A percentile compares a stretch with the other conserved stretches of the same genome.
These are phyloP conservation scores for Globisporangium rhizosaccharum DNA, from an alignment of 352 stramenopile species.

Conservation along the genomic window DNA sequence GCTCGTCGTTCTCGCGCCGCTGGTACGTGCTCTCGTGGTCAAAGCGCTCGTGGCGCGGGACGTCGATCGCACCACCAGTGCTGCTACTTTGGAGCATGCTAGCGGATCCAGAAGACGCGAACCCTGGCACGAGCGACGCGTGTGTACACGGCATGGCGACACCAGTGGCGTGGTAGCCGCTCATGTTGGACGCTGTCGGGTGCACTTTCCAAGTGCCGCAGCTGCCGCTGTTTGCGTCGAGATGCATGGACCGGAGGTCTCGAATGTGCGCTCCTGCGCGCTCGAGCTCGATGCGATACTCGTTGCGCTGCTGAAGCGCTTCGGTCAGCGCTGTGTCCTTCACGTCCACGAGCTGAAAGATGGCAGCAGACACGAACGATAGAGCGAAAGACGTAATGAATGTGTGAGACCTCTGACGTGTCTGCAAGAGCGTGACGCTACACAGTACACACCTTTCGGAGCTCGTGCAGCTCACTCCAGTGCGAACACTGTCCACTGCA, in stretches of 20 bases:
- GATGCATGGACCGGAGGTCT: constrained; percentile 27
- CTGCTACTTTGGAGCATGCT: neutral
- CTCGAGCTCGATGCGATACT: constrained; percentile 43
- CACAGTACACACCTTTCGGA: constrained; percentile 22
- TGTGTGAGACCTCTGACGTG: neutral
- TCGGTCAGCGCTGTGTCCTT: constrained; percentile 55
- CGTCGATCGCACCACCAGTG: constrained; percentile 17
- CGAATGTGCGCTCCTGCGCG: constrained; percentile 32
- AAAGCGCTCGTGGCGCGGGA: constrained; percentile 40
- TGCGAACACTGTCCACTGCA: constrained; percentile 21
- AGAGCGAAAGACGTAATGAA: neutral
- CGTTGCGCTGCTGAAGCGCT: constrained; percentile 51
- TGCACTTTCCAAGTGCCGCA: constrained; percentile 6
- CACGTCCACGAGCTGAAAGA: constrained; percentile 31
- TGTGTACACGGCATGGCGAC: constrained; percentile 18
- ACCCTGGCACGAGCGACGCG: constrained; percentile 13
- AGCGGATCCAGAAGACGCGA: neutral
- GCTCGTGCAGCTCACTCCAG: constrained; percentile 21
- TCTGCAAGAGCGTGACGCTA: too few species aligned
- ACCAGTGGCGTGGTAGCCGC: constrained; percentile 6
- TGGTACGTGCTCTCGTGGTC: constrained; percentile 47
- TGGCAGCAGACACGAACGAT: too few species aligned
- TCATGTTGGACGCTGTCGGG: constrained; percentile 11
- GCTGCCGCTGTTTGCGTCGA: constrained; percentile 16
- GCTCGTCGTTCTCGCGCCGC: constrained; percentile 28